phyloP scores from a whole-genome alignment of 2,329 filamentous ascomycete genomes.

The Amesomyces nigricolor region DNA sequence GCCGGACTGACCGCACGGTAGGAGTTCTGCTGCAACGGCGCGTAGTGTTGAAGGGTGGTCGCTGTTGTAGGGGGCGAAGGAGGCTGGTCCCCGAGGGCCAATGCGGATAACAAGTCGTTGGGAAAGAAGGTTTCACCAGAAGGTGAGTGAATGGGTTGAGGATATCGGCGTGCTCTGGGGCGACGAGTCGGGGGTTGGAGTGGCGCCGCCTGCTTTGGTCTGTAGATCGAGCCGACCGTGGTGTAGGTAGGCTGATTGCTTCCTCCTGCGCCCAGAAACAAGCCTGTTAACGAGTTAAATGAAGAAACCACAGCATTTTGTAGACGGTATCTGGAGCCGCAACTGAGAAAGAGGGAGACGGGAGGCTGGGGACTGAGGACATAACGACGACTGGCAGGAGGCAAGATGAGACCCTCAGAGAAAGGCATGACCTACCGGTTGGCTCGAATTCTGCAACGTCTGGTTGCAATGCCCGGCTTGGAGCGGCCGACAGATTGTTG shows the following conservation, averaged over 20 bases:
- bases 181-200: conserved; percentile 48
- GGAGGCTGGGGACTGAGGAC: not conserved
- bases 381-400: no score
- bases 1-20: conserved; percentile 45
- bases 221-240: conserved; percentile 52
- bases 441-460: no score
- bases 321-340: not conserved
- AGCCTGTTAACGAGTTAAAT: conserved; percentile 17
- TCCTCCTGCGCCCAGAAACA: conserved; percentile 11
- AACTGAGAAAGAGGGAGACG: not conserved
- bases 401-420: no score
- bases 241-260: conserved; percentile 43
- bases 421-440: no score
- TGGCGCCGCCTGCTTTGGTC: conserved; percentile 41
- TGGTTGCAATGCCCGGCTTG: no score
- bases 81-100: conserved; percentile 31
- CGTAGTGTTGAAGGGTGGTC: conserved; percentile 37
- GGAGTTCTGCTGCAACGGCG: conserved; percentile 49
- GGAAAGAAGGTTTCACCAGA: conserved; percentile 33
- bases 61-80: conserved; percentile 24
- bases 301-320: conserved; percentile 12
- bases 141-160: conserved; percentile 21
- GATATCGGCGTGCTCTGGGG: conserved; percentile 42
- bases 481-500: no score
- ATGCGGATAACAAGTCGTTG: conserved; percentile 33